Evolutionary conservation across 2,329 filamentous ascomycete genomes (phyloP), one percentile per base, ranked within the genome.

Genomic region (Ambrosiella cleistominuta): DNA sequence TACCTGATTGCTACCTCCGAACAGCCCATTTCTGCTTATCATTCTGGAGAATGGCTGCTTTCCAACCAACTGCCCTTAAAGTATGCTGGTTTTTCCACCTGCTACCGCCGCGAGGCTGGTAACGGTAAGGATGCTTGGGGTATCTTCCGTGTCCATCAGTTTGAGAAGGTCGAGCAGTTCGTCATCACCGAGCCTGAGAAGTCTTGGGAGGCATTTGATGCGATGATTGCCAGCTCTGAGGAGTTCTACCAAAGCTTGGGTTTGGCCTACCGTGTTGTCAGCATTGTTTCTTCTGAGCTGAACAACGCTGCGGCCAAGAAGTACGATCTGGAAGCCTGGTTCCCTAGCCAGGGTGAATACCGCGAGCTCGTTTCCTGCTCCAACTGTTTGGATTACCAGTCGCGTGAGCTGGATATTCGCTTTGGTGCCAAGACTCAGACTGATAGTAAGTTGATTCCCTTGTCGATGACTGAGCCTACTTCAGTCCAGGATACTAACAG

Each of bases 361-460:
- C 97, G 97, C 74, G 93, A 97, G 74, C 80, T 98, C 36, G 93
- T 97, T 55, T 95, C 88, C 17, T 95, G 90, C 78, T 95, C 88
- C 62, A 98, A 98, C 74, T 98, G 93, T 75, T 95, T 88, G 50
- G 91, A 97, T 69, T 97, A 97, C 75, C 93, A 98, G 75, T 89
- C 88, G 27, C 81, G 93, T 59, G 90, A 89, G 64, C 78, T 98
- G 11, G 91, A 97, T 70, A 95, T 98, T 65, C 81, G 93, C 60
- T 95, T 84, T 66, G 91, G 93, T 53, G 77, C 82, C 61, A 97
- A 96, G 78, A 86, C 84, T 68, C 83, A 86, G 70, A 90, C 83
- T 36, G 88, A 90, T 63, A 77, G 79, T 60, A 85, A 69, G 59
- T 45, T 27, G 27, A 38, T 39, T 39, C 15, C 13, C 4, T 12